A percentile compares a stretch with the other conserved stretches of the same genome.
phyloP scores from a whole-genome alignment of 2,329 filamentous ascomycete species.

The Coniella vitis region DNA sequence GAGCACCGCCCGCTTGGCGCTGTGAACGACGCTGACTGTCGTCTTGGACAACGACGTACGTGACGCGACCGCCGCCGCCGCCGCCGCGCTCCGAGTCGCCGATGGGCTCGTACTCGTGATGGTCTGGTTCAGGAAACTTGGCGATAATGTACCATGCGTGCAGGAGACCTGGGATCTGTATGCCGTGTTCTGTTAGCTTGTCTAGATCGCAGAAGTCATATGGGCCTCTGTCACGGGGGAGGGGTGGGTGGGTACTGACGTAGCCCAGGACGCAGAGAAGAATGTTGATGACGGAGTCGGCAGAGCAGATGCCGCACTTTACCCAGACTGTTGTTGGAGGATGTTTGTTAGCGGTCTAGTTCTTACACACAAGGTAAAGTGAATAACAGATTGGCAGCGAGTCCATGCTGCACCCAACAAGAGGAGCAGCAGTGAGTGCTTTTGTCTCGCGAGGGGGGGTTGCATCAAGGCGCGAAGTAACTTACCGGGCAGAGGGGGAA shows the following conservation, averaged over 20 bases:
- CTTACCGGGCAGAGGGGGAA: conserved; percentile 59
- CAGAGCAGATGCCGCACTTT: conserved; percentile 86
- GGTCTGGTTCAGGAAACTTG: conserved; percentile 70
- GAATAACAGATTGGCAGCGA: too few relatives aligned
- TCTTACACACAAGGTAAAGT: too few relatives aligned
- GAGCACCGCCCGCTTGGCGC: conserved; percentile 31
- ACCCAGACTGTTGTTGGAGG: conserved; percentile 72
- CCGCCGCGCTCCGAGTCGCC: conserved; percentile 49
- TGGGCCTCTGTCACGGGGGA: conserved; percentile 23
- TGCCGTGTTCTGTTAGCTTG: background rate
- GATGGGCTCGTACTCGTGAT: conserved; percentile 57
- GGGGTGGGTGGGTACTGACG: conserved; percentile 28
- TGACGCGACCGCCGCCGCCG: conserved; percentile 43
- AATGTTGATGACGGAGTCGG: conserved; percentile 91
- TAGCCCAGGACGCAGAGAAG: conserved; percentile 75
- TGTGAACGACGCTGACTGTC: conserved; percentile 28
- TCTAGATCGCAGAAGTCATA: conserved; percentile 18
- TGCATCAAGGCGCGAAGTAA: conserved; percentile 14
- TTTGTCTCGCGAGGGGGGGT: background rate
- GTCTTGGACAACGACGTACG: conserved; percentile 68
- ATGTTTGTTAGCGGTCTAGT: too few relatives aligned
- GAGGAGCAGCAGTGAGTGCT: background rate
- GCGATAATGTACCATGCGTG: conserved; percentile 99
- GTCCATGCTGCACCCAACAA: too few relatives aligned
- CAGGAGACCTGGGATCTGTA: conserved; percentile 71